Conservation (phyloP, 768 basidiomycete genomes). For the Podaxis mareebaensis region DNA sequence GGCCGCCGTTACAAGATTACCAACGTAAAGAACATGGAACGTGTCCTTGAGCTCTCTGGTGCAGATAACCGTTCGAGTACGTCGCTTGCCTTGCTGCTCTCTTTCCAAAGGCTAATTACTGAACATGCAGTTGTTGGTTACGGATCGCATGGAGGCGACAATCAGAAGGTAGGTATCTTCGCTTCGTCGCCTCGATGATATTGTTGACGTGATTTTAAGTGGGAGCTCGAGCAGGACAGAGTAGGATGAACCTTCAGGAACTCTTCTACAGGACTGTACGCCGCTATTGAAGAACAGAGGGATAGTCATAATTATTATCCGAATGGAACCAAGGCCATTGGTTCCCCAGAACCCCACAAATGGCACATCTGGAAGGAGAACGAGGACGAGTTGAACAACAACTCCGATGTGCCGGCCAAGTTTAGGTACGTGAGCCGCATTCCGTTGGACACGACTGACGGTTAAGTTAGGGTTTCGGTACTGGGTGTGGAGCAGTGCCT, state of each 20-base stretch:
- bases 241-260: slow-evolving; percentile 34
- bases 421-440: slow-evolving; percentile 26
- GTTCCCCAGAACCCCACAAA: slow-evolving; percentile 21
- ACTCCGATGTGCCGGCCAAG: neutral
- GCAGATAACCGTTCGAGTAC: neutral
- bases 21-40: neutral
- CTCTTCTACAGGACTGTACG: slow-evolving; percentile 28
- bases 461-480: slow-evolving; percentile 34
- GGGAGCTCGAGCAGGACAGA: slow-evolving; percentile 29
- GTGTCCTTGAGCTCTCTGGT: slow-evolving; percentile 4
- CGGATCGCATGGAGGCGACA: slow-evolving; percentile 28
- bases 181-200: neutral
- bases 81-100: neutral
- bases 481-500: slow-evolving; percentile 32
- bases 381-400: slow-evolving; percentile 17
- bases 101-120: too few species aligned
- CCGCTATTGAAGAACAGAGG: slow-evolving; percentile 23
- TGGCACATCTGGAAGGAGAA: slow-evolving; percentile 42
- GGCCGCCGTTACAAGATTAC: neutral
- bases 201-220: slow-evolving; percentile 24
- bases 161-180: slow-evolving; percentile 37
- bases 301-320: slow-evolving; percentile 6
- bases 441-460: neutral
- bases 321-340: slow-evolving; percentile 34
- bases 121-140: too few species aligned